phyloP scores from a whole-genome alignment of 768 basidiomycete species.

The Mycena amicta region DNA sequence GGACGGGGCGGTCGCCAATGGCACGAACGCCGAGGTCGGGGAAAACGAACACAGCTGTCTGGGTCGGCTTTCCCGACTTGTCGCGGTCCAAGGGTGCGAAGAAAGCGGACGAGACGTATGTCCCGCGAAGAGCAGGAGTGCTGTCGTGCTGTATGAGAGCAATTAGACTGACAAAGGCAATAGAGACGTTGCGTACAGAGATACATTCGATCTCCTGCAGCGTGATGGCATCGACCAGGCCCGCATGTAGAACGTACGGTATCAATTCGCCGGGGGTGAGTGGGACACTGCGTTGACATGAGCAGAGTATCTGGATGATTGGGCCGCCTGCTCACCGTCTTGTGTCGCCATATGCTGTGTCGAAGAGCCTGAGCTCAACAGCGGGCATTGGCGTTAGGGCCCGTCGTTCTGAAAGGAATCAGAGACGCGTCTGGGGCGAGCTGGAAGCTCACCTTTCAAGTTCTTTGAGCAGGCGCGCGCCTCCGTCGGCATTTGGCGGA shows the following conservation, averaged over 20 bases:
- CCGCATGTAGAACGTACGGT: background rate
- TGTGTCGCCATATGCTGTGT: too few species aligned
- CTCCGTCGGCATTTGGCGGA: conserved; percentile 1
- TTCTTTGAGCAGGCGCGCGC: background rate
- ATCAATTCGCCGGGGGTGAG: background rate
- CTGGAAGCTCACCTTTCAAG: background rate
- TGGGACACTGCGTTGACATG: background rate
- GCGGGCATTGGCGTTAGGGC: background rate
- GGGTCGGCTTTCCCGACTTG: background rate
- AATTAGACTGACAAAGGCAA: background rate
- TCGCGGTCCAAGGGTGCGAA: background rate
- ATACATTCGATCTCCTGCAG: background rate
- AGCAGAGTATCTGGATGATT: too few species aligned
- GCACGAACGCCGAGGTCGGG: background rate
- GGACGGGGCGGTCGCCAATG: background rate
- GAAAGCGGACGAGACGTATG: background rate
- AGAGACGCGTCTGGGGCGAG: too few species aligned
- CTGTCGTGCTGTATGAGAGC: background rate
- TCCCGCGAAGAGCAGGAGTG: background rate
- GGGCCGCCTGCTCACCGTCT: too few species aligned
- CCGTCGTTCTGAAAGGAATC: background rate
- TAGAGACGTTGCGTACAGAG: background rate
- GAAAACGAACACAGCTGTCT: background rate
- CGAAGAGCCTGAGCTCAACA: background rate
- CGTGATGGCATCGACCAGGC: background rate